A percentile compares a stretch with the other conserved stretches of the same genome.
Evolutionary conservation across 768 basidiomycete species (phyloP).

Genomic region (Cubamyces lactineus): DNA sequence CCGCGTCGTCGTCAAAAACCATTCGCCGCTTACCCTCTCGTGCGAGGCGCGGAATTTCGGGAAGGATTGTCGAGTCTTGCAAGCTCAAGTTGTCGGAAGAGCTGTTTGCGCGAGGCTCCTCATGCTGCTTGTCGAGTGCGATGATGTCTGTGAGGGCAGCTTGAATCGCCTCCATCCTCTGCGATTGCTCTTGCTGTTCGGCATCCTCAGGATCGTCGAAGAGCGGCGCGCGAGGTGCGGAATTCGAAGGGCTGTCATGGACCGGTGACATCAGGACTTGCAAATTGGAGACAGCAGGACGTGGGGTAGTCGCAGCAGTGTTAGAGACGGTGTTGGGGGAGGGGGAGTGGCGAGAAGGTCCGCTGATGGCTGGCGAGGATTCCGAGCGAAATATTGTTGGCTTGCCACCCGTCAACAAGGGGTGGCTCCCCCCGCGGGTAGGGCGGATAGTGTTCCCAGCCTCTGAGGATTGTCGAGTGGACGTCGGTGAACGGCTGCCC

Average conservation of each 20-base stretch:
- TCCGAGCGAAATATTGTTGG: constrained; percentile 24
- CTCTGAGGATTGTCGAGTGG: constrained; percentile 11
- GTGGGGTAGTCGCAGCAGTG: constrained; percentile 20
- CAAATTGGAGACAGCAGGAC: constrained; percentile 56
- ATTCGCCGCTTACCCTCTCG: constrained; percentile 17
- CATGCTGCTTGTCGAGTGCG: constrained; percentile 68
- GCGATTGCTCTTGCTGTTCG: constrained; percentile 59
- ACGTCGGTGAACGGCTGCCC: constrained; percentile 9
- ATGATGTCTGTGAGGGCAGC: constrained; percentile 97
- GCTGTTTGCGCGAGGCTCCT: constrained; percentile 23
- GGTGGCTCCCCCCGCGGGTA: neutral
- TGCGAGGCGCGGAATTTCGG: neutral
- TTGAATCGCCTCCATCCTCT: constrained; percentile 94
- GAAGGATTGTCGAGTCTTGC: constrained; percentile 7
- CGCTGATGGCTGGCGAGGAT: constrained; percentile 22
- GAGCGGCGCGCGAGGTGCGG: constrained; percentile 65
- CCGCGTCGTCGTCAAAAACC: constrained; percentile 40
- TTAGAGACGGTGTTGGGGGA: constrained; percentile 12
- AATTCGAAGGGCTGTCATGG: constrained; percentile 51
- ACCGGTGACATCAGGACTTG: constrained; percentile 84
- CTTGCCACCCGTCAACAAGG: neutral
- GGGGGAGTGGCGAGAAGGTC: constrained; percentile 6
- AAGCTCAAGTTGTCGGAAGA: constrained; percentile 20
- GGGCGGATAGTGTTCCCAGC: neutral
- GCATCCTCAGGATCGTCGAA: constrained; percentile 80